Base-by-base conservation (phyloP, 805 yeast species). In the Citeromyces matritensis region DNA sequence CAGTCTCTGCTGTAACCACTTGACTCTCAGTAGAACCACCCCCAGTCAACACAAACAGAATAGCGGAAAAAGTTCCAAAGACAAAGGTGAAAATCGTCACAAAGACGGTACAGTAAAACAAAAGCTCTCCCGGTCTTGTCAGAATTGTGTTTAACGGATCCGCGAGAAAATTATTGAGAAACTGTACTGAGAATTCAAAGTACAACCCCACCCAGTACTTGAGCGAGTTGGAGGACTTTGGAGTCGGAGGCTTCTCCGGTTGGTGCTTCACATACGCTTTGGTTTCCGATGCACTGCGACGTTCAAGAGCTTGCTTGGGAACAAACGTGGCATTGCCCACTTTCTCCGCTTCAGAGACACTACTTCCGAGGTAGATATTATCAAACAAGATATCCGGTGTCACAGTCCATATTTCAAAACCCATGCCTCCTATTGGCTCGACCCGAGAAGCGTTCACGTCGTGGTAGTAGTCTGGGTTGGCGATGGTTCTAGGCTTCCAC, bases 331-430 rank as follows among this genome's bases (percentile, higher is more conserved):
- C 51, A 48, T 86, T 85, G 23, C 95, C 96, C 40, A 85, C 60
- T 7, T 47, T 35, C 57, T 86, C 95, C 9, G 95, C 95, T 46
- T 85, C 95, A 25, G 57, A 60, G n/a, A 85, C 58, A 2, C 81
- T 72, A 47, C 82, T 86, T 21, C 95, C 95, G 37, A 85, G 51
- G 49, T 85, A 86, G 37, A 85, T 70, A 55, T 85, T 82, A 50
- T 83, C 83, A 48, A 85, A 82, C 49, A 81, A 42, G 31, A 84
- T 69, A 31, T 80, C 69, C 27, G 63, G 62, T 39, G 81, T 76
- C 75, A 85, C 78, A 30, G 88, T 69, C 94, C 95, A 85, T 39
- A 85, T 58, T 52, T 85, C 96, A 45, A 86, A 81, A 6, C 94
- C 95, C 29, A 84, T 43, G 8, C 80, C 94, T 15, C 85, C 86